Percentiles rank a stretch among this genome's conserved stretches.
These are phyloP conservation scores for Penicillium ochrochloron DNA, from an alignment of 495 filamentous ascomycete species.

Conservation along the genomic window DNA sequence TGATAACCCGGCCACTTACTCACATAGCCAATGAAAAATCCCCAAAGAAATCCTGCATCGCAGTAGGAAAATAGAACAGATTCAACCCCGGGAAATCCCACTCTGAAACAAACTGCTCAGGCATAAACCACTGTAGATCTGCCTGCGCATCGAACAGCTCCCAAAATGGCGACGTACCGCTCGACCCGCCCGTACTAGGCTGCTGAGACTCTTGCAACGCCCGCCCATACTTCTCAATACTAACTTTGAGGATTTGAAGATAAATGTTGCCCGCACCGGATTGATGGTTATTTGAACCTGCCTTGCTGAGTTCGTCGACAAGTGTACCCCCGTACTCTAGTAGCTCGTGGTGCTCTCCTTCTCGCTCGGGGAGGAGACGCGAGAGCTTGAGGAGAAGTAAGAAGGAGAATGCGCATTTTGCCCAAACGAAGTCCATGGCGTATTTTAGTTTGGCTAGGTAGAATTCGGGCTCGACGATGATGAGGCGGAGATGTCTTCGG, in stretches of 20 bases:
- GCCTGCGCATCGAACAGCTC: conserved; percentile 50
- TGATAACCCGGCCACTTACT: background rate
- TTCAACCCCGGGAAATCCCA: conserved; percentile 60
- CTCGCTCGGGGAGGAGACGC: conserved; percentile 49
- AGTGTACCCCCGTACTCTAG: conserved; percentile 49
- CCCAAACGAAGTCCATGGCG: conserved; percentile 61
- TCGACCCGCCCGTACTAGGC: conserved; percentile 22
- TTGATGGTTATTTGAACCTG: conserved; percentile 30
- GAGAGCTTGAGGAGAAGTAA: conserved; percentile 56
- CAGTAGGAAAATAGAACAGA: conserved; percentile 55
- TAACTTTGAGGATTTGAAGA: conserved; percentile 46
- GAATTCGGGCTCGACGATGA: conserved; percentile 42
- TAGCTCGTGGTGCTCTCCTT: conserved; percentile 44
- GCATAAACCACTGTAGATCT: conserved; percentile 56
- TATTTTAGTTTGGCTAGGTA: conserved; percentile 57
- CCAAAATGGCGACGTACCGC: conserved; percentile 40
- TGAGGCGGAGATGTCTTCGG: conserved; percentile 53
- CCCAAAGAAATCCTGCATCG: conserved; percentile 50
- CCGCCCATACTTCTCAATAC: conserved; percentile 54
- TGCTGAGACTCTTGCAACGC: conserved; percentile 42
- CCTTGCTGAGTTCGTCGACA: conserved; percentile 47
- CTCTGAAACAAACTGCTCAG: conserved; percentile 56
- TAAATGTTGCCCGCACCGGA: conserved; percentile 46
- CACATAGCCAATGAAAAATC: conserved; percentile 44
- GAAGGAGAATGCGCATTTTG: conserved; percentile 59